phyloP scores from a whole-genome alignment of 2,329 filamentous ascomycete species.

The Lanzia echinophila region DNA sequence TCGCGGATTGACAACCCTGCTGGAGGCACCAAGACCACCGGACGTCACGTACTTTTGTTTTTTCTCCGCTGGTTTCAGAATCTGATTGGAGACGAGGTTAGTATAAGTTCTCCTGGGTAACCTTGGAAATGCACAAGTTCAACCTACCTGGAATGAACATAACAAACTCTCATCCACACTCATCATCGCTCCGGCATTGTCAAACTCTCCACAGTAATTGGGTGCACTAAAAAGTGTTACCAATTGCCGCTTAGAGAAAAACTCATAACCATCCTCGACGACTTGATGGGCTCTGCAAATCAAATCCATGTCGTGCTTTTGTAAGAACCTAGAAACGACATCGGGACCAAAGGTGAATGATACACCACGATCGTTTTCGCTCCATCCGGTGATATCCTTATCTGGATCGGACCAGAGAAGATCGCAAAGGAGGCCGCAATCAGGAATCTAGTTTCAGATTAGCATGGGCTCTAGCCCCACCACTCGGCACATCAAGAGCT shows the following conservation, averaged over 20 bases:
- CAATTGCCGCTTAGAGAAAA: slow-evolving; percentile 97
- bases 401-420: slow-evolving; percentile 97
- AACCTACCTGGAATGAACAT: slow-evolving; percentile 89
- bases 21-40: slow-evolving; percentile 54
- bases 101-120: neutral
- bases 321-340: slow-evolving; percentile 92
- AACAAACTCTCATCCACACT: slow-evolving; percentile 97
- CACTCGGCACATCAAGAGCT: slow-evolving; percentile 22
- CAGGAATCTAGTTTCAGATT: slow-evolving; percentile 66
- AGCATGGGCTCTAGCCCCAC: slow-evolving; percentile 30
- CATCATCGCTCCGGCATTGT: slow-evolving; percentile 99
- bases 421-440: slow-evolving; percentile 95
- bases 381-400: slow-evolving; percentile 99
- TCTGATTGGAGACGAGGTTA: slow-evolving; percentile 46
- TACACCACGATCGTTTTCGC: slow-evolving; percentile 96
- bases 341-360: slow-evolving; percentile 98
- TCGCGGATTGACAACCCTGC: slow-evolving; percentile 63
- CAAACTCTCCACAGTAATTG: slow-evolving; percentile 99
- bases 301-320: slow-evolving; percentile 99
- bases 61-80: slow-evolving; percentile 99
- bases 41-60: slow-evolving; percentile 98
- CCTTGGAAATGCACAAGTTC: neutral
- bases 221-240: slow-evolving; percentile 97
- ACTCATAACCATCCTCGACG: slow-evolving; percentile 98
- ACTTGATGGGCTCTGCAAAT: slow-evolving; percentile 99